Evolutionary conservation across 2,329 filamentous ascomycete species (phyloP), one percentile per base, ranked within the genome.

Genomic region (Ceratocystis diversiconidia): DNA sequence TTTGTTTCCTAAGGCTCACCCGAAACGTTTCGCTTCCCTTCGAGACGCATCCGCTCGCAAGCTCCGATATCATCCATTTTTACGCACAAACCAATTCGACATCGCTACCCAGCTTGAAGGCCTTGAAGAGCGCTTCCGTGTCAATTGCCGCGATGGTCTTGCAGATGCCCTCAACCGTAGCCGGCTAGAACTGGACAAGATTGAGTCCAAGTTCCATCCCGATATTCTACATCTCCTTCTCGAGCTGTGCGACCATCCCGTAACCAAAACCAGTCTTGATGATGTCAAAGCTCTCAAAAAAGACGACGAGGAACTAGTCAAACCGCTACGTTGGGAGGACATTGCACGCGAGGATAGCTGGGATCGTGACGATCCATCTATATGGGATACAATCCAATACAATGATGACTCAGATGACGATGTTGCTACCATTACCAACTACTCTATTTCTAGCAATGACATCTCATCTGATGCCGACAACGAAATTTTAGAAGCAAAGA

Each of bases 91-190:
- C 71, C 87, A 89, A 69, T 92, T 92, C 72, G 85, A 88, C 57
- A 82, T 92, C 22, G 77, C 81, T 48, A 80, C 80, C 46, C 80
- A 80, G 44, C 78, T 92, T 1, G 78, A 84, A 61, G 89, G 89
- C 0, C 78, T 96, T 2, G 86, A 92, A 70, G 94, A 97, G 76
- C 91, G 92, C 70, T 94, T 96, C 70, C 82, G 85, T 41, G 81
- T 97, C 64, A 80, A 90, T 61, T 86, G 88, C 71, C 85, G 89
- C 68, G 92, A 96, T 70, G 84, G 84, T 48, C 77, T 96, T 30
- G 90, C 90, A 12, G 85, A 92, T 66, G 85, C 87, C 67, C 75
- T 96, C 50, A 76, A 79, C 5, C 72, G 77, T 63, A 68, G 88
- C 44, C 74, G 90, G 15, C 76, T 80, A 48, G 82, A 85, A 67